Conservation (phyloP, 805 yeast genomes). For the Metschnikowia proteae region DNA sequence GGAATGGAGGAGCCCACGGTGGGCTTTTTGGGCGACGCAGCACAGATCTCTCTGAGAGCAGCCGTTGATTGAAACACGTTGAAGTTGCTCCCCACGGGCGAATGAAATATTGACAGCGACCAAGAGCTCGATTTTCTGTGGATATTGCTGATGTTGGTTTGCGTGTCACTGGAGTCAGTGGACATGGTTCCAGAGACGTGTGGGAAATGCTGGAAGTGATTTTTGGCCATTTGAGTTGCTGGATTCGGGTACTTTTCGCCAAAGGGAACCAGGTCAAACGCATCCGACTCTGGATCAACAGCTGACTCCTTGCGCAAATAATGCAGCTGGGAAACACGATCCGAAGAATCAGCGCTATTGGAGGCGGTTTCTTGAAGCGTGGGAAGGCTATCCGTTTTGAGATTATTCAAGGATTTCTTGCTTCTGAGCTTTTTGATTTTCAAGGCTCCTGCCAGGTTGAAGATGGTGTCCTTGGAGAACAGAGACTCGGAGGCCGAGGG, state of each 20-base stretch:
- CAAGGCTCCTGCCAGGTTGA: constrained; percentile 1
- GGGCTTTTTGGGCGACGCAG: not conserved
- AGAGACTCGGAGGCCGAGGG: not conserved
- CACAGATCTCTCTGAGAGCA: not conserved
- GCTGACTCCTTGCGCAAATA: not conserved
- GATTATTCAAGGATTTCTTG: not conserved
- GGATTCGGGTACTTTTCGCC: not conserved
- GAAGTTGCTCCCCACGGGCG: not conserved
- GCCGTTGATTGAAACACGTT: not conserved
- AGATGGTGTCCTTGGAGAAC: not conserved
- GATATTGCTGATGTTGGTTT: not conserved
- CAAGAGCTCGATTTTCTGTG: constrained; percentile 1
- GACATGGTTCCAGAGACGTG: not conserved
- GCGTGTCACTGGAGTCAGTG: not conserved
- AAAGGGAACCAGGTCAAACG: not conserved
- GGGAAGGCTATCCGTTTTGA: not conserved
- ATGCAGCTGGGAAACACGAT: not conserved
- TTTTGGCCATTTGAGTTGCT: not conserved
- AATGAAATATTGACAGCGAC: constrained; percentile 1
- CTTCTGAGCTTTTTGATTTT: constrained; percentile 3
- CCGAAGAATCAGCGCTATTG: not conserved
- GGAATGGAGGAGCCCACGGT: not conserved
- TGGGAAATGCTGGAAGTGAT: not conserved
- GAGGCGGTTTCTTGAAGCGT: constrained; percentile 2
- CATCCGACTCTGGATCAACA: not conserved